Evolutionary conservation across 2,329 filamentous ascomycete species (phyloP).

Genomic region (Penicillium polonicum): DNA sequence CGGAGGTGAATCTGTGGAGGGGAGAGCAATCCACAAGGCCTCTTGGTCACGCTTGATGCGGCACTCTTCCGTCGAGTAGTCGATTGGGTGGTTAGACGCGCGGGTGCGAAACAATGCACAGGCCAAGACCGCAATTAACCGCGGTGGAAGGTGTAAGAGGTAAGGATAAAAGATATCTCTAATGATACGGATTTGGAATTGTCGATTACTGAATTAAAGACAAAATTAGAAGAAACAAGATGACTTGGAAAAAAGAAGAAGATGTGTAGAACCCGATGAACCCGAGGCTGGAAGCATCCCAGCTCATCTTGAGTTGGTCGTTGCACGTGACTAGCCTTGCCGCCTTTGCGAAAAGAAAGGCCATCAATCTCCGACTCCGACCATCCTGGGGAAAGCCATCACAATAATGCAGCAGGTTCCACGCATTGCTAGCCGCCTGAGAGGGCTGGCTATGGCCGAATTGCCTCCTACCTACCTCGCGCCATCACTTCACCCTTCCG

Average conservation of each 20-base stretch:
- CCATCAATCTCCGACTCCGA: constrained; percentile 15
- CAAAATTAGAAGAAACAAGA: neutral
- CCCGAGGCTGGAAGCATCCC: neutral
- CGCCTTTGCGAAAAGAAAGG: constrained; percentile 24
- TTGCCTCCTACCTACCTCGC: constrained; percentile 47
- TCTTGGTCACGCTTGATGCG: constrained; percentile 24
- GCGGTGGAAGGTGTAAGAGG: neutral
- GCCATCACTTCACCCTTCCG: constrained; percentile 41
- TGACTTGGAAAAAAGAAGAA: too few relatives aligned
- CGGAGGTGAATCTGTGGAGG: constrained; percentile 16
- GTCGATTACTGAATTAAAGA: neutral
- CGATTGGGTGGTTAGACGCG: constrained; percentile 27
- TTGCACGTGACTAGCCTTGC: constrained; percentile 29
- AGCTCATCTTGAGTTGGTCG: neutral
- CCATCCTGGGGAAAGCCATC: constrained; percentile 15
- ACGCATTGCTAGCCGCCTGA: constrained; percentile 36
- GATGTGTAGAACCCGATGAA: neutral
- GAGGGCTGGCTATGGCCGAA: constrained; percentile 36
- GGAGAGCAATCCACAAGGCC: constrained; percentile 19
- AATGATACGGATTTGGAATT: neutral
- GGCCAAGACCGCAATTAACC: constrained; percentile 2
- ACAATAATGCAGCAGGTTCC: constrained; percentile 37
- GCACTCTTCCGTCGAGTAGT: constrained; percentile 29
- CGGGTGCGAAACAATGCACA: constrained; percentile 17
- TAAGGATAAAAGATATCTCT: neutral